A percentile compares a stretch with the other conserved stretches of the same genome.
These are phyloP conservation scores for Aureobasidium sp. DNA, from an alignment of 2,329 filamentous ascomycete genomes.

Conservation along the genomic window DNA sequence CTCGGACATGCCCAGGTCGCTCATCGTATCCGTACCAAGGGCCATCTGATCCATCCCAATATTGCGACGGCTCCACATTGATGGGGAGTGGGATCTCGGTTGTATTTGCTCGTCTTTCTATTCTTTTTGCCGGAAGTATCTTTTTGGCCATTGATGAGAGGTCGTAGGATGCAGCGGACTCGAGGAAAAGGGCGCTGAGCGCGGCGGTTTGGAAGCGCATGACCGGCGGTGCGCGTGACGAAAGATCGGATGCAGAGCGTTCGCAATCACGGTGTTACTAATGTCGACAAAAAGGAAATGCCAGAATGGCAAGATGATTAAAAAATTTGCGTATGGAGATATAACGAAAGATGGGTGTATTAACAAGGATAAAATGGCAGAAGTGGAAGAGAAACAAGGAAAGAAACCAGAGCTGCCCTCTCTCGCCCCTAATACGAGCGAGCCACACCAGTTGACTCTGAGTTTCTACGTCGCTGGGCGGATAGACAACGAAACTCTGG, in stretches of 20 bases:
- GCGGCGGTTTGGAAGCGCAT: conserved; percentile 2
- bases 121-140: background rate
- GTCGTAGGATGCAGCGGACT: conserved; percentile 3
- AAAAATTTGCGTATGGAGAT: background rate
- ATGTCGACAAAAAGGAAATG: background rate
- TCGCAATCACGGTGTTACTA: background rate
- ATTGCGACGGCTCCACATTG: conserved; percentile 30
- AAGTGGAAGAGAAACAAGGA: conserved; percentile 4
- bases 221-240: conserved; percentile 3
- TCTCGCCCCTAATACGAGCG: conserved; percentile 6
- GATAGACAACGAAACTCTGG: conserved; percentile 12
- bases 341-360: background rate
- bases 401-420: conserved; percentile 9
- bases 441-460: conserved; percentile 13
- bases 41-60: conserved; percentile 32
- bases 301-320: background rate
- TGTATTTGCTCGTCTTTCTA: conserved; percentile 16
- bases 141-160: background rate
- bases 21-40: conserved; percentile 19
- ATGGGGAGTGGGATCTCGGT: conserved; percentile 27
- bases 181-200: conserved; percentile 10
- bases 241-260: background rate
- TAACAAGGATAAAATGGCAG: background rate
- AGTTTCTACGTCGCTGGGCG: conserved; percentile 5
- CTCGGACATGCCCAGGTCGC: background rate